A percentile compares a stretch with the other conserved stretches of the same genome.
These are phyloP conservation scores for Quercus dentata DNA, from an alignment of 306 rosid genomes.

Conservation along the genomic window DNA sequence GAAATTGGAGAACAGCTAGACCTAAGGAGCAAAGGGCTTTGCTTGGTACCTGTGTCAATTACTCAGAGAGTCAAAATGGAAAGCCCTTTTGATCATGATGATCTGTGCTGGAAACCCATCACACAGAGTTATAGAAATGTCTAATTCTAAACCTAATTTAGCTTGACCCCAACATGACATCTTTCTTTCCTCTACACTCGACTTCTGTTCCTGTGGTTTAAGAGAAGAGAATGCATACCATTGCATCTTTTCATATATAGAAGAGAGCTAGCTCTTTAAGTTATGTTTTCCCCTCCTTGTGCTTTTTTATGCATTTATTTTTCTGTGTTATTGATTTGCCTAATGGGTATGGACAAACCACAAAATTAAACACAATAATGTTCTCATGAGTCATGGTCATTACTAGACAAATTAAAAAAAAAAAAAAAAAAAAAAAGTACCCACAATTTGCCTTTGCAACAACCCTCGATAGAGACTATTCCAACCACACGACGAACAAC, in stretches of 20 bases:
- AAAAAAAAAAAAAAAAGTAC: too few species aligned
- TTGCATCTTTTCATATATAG: background rate
- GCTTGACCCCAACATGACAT: background rate
- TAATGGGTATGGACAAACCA: too few species aligned
- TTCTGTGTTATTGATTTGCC: too few species aligned
- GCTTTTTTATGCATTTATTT: too few species aligned
- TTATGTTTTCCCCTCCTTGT: too few species aligned
- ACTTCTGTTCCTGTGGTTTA: background rate
- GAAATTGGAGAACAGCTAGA: conserved; percentile 21
- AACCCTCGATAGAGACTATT: too few species aligned
- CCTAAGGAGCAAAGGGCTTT: conserved; percentile 44
- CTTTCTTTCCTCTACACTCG: background rate
- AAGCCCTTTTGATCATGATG: conserved; percentile 9
- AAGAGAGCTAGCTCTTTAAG: background rate
- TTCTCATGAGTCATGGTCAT: too few species aligned
- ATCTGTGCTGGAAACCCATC: background rate
- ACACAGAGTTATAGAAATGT: background rate
- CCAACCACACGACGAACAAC: too few species aligned
- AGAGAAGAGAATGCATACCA: too few species aligned
- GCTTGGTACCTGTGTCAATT: conserved; percentile 39
- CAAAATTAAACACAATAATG: too few species aligned
- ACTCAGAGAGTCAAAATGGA: conserved; percentile 29
- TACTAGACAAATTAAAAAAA: too few species aligned
- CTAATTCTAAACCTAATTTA: background rate
- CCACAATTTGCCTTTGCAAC: too few species aligned